These are phyloP conservation scores for Thelephora terrestris DNA, from an alignment of 1,284 basidiomycete species.

Conservation along the genomic window DNA sequence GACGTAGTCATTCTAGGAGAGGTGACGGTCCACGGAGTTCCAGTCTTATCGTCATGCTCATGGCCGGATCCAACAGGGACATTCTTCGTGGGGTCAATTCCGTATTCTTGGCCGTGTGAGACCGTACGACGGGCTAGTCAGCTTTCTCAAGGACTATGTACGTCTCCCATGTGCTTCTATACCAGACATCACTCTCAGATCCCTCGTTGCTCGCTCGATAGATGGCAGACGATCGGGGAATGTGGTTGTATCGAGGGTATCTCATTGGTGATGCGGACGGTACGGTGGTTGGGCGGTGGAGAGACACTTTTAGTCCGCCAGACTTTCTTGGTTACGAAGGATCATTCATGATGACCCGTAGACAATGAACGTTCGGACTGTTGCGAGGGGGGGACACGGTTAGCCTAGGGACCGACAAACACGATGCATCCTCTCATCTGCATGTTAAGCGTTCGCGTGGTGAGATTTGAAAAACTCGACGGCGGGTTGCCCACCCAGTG, in stretches of 20 bases:
- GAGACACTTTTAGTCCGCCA: conserved; percentile 55
- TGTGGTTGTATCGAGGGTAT: conserved; percentile 70
- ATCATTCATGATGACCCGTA: conserved; percentile 62
- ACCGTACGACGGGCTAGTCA: conserved; percentile 61
- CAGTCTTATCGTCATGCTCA: neutral
- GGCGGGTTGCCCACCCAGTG: no score
- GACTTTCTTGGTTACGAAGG: conserved; percentile 60
- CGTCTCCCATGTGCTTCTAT: conserved; percentile 15
- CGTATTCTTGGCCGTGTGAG: conserved; percentile 58
- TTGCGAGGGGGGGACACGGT: no score
- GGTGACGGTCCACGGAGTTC: conserved; percentile 29
- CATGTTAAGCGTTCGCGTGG: no score
- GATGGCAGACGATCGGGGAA: conserved; percentile 58
- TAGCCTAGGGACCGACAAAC: no score
- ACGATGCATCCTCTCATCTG: no score
- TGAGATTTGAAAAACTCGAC: no score
- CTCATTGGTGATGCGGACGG: conserved; percentile 55
- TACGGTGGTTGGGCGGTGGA: conserved; percentile 62
- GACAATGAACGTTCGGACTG: conserved; percentile 30
- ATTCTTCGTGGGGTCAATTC: conserved; percentile 76
- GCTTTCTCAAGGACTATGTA: conserved; percentile 67
- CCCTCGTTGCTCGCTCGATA: conserved; percentile 18
- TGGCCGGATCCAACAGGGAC: conserved; percentile 37
- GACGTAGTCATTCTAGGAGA: conserved; percentile 66
- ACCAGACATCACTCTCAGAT: neutral